Conservation (phyloP, 1,284 basidiomycete genomes). For the Leccinum insolens region DNA sequence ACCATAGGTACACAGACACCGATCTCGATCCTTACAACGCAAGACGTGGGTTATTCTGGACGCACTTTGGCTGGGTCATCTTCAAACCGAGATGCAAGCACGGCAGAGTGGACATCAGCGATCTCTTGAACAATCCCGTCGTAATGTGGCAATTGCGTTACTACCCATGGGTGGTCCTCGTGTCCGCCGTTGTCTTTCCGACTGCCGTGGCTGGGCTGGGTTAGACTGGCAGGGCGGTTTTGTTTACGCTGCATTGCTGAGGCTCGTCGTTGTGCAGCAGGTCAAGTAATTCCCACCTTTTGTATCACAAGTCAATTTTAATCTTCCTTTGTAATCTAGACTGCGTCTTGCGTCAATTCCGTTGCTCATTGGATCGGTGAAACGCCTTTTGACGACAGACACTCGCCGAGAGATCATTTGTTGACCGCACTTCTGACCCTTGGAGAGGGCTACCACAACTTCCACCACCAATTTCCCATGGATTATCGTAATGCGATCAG, state of each 20-base stretch:
- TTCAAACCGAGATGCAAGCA: constrained; percentile 83
- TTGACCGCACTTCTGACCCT: constrained; percentile 83
- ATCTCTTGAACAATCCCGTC: constrained; percentile 74
- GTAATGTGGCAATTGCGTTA: constrained; percentile 84
- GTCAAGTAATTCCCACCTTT: constrained; percentile 44
- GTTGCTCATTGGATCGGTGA: constrained; percentile 92
- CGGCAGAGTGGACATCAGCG: constrained; percentile 83
- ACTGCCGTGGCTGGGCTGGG: constrained; percentile 73
- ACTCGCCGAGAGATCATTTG: constrained; percentile 83
- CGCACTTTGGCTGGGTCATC: constrained; percentile 90
- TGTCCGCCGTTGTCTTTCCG: constrained; percentile 74
- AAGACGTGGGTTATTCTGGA: constrained; percentile 75
- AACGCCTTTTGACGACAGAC: constrained; percentile 89
- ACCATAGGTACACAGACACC: constrained; percentile 92
- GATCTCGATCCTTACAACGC: constrained; percentile 91
- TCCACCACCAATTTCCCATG: constrained; percentile 91
- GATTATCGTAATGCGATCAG: constrained; percentile 90
- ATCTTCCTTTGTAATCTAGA: constrained; percentile 42
- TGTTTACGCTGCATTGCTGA: constrained; percentile 78
- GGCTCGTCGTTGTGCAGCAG: constrained; percentile 85
- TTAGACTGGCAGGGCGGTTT: constrained; percentile 81
- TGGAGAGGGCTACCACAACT: constrained; percentile 87
- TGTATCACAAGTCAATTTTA: background rate
- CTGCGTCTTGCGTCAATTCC: constrained; percentile 92
- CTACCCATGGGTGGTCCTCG: constrained; percentile 70